Percentiles rank a stretch among this genome's conserved stretches.
Evolutionary conservation across 2,329 filamentous ascomycete species (phyloP).

Genomic region (Fusarium pilosicola): DNA sequence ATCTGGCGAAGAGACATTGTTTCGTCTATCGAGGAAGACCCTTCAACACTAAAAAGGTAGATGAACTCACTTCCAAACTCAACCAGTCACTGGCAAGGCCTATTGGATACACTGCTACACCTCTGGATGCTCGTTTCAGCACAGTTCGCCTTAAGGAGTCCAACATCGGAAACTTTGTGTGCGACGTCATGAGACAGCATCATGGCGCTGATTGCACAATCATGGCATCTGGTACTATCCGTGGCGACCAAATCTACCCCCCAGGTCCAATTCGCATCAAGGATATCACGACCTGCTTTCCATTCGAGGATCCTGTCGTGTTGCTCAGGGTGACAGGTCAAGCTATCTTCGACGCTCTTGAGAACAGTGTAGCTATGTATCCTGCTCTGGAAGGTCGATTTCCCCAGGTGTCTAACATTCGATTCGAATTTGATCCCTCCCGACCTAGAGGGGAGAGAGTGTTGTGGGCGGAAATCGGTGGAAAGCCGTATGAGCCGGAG

Average conservation of each 20-base stretch:
- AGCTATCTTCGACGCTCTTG: conserved; percentile 80
- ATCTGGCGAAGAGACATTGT: conserved; percentile 80
- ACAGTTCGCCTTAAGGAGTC: conserved; percentile 82
- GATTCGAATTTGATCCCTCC: conserved; percentile 75
- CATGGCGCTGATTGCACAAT: conserved; percentile 83
- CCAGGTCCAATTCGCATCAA: conserved; percentile 81
- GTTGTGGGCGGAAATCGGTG: conserved; percentile 68
- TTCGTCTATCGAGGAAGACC: conserved; percentile 72
- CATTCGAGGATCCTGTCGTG: conserved; percentile 90
- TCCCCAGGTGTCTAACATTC: conserved; percentile 86
- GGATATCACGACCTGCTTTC: conserved; percentile 89
- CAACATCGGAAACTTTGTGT: conserved; percentile 91
- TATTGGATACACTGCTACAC: conserved; percentile 82
- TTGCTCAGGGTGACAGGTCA: conserved; percentile 77
- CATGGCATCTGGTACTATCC: conserved; percentile 87
- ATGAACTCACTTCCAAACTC: conserved; percentile 76
- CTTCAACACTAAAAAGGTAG: conserved; percentile 70
- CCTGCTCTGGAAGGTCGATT: conserved; percentile 87
- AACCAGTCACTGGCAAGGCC: conserved; percentile 83
- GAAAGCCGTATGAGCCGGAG: conserved; percentile 68
- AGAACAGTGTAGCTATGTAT: conserved; percentile 83
- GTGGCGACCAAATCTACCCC: conserved; percentile 88
- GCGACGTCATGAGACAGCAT: conserved; percentile 88
- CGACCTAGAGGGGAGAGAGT: conserved; percentile 71
- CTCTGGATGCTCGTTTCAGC: conserved; percentile 86